These are phyloP conservation scores for Moelleriella libera DNA, from an alignment of 2,329 filamentous ascomycete species.

Conservation along the genomic window DNA sequence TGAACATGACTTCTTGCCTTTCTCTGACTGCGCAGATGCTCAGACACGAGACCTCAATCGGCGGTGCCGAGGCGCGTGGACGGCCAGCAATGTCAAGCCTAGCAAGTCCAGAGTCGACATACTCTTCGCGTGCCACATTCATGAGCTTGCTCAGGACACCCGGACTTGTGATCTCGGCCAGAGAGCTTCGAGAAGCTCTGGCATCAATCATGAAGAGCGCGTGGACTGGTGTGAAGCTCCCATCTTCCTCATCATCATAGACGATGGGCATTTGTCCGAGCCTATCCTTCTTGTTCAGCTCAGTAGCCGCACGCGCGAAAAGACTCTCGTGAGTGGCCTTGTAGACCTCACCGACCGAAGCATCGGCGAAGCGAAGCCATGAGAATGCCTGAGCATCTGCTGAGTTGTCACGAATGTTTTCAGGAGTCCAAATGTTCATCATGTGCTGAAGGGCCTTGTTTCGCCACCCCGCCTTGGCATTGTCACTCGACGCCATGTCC, in stretches of 20 bases:
- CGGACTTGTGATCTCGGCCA: conserved; percentile 57
- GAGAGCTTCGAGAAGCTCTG: conserved; percentile 48
- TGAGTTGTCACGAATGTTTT: conserved; percentile 56
- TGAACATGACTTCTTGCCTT: conserved; percentile 66
- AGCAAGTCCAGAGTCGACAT: conserved; percentile 55
- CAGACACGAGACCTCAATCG: conserved; percentile 66
- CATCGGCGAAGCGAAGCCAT: conserved; percentile 77
- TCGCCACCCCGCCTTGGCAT: conserved; percentile 64
- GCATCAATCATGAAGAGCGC: conserved; percentile 70
- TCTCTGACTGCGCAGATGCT: conserved; percentile 53
- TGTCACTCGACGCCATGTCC: conserved; percentile 57
- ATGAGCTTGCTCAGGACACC: conserved; percentile 63
- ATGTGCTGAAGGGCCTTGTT: conserved; percentile 63
- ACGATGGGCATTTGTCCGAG: conserved; percentile 52
- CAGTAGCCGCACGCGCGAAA: conserved; percentile 58
- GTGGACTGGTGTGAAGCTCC: conserved; percentile 55
- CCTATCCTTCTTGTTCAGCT: conserved; percentile 39
- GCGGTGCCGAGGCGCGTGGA: conserved; percentile 71
- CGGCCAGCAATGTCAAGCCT: conserved; percentile 70
- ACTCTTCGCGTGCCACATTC: conserved; percentile 58
- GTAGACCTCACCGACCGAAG: conserved; percentile 59
- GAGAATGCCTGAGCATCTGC: conserved; percentile 59
- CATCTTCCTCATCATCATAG: conserved; percentile 53
- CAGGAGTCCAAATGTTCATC: conserved; percentile 82
- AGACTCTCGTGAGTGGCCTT: conserved; percentile 54